Evolutionary conservation across 805 yeast genomes (phyloP), one percentile per base, ranked within the genome.

Genomic region (Yarrowia phangngaensis): DNA sequence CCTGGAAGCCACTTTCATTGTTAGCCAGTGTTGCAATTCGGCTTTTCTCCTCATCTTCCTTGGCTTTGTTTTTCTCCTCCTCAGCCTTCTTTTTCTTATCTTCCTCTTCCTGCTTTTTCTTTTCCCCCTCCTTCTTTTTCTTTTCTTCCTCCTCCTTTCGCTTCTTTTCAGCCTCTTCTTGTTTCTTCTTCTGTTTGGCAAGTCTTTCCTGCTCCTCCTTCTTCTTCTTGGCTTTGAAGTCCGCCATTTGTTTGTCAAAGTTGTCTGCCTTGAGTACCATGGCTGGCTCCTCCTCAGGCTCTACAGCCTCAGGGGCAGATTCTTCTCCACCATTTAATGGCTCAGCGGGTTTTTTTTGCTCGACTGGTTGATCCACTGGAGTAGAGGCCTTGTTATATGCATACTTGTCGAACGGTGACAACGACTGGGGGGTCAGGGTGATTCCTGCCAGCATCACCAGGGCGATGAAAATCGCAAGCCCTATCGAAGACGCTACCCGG

Each of bases 41-140:
- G 28, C 15, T 9, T 16, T 29, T 29, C 6, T 30, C 22, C 12
- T 41, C 48, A 27, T 41, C 48, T 16, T 41, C 47, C 7, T 28
- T 4, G 15, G 12, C 11, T 28, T 40, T 40, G n/a, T 30, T n/a
- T 20, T 40, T 34, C 11, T 28, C 28, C 7, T 40, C 48, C 22
- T 41, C 35, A 6, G 20, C 48, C 29, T 29, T 29, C 48, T 41
- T 40, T 16, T 14, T 14, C 27, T 41, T 41, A 8, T 41, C 35
- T 8, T 12, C 35, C 12, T 41, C 35, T 20, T 29, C 13, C 6
- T 41, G 28, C 35, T 41, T 41, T 28, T 29, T 20, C 16, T 41
- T 22, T 2, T 7, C 48, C 13, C 22, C 35, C 8, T 41, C 35
- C 48, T 41, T 41, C 48, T 41, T 29, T 16, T 41, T 29, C 48